A percentile compares a stretch with the other conserved stretches of the same genome.
These are phyloP conservation scores for Chaetothyriales sp. DNA, from an alignment of 2,329 filamentous ascomycete genomes.

Conservation along the genomic window DNA sequence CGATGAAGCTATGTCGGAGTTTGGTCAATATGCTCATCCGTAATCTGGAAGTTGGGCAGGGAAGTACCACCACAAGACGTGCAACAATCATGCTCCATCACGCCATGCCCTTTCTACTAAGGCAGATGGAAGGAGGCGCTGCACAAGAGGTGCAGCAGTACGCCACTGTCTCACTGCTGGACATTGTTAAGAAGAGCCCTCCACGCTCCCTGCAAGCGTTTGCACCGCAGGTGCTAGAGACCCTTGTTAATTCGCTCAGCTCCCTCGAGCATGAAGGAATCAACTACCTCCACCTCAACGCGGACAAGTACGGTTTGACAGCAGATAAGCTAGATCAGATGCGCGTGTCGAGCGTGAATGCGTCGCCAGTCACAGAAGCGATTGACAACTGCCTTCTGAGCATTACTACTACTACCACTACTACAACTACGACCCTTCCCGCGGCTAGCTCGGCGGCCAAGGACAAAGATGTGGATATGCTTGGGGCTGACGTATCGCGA, in stretches of 20 bases:
- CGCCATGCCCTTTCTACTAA: conserved; percentile 80
- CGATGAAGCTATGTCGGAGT: conserved; percentile 66
- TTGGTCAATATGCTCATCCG: conserved; percentile 76
- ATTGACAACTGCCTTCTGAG: conserved; percentile 80
- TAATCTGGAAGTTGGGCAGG: conserved; percentile 66
- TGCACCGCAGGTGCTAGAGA: conserved; percentile 66
- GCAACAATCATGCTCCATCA: conserved; percentile 70
- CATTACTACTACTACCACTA: conserved; percentile 51
- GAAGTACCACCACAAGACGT: conserved; percentile 39
- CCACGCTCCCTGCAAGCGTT: conserved; percentile 67
- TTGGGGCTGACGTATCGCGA: conserved; percentile 8
- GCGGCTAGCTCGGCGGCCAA: not conserved
- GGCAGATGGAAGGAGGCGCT: conserved; percentile 64
- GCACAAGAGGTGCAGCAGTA: conserved; percentile 80
- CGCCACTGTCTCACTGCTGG: conserved; percentile 66
- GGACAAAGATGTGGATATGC: conserved; percentile 8
- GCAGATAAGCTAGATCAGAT: conserved; percentile 83
- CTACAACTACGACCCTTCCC: not conserved
- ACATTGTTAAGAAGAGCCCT: conserved; percentile 74
- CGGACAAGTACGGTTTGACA: conserved; percentile 67
- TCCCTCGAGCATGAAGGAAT: conserved; percentile 78
- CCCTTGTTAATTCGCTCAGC: conserved; percentile 68
- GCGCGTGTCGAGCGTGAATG: conserved; percentile 65
- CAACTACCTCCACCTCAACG: conserved; percentile 86
- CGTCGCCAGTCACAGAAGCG: conserved; percentile 81